phyloP scores from a whole-genome alignment of 2,329 filamentous ascomycete genomes.

The Pseudopithomyces maydicus region DNA sequence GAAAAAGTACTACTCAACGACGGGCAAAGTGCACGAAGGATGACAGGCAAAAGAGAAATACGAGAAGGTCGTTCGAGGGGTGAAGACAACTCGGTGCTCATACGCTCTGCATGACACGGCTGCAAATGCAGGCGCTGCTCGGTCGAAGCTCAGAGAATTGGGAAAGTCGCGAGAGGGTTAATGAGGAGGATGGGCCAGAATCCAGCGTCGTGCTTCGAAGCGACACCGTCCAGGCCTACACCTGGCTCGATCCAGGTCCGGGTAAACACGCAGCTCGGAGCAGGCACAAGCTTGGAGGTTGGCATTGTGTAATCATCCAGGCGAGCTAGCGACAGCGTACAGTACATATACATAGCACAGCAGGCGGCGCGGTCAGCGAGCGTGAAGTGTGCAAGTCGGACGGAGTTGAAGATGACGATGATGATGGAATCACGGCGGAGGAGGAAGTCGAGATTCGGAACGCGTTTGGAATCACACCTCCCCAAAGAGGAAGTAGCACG shows the following conservation, averaged over 20 bases:
- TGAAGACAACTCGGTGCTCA: slow-evolving; percentile 14
- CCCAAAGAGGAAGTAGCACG: neutral
- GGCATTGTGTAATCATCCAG: neutral
- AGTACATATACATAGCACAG: neutral
- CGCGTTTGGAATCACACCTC: slow-evolving; percentile 4
- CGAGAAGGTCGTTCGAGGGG: slow-evolving; percentile 11
- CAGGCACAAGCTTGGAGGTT: neutral
- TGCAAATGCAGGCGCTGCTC: neutral
- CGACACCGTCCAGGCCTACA: neutral
- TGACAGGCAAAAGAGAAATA: slow-evolving; percentile 3
- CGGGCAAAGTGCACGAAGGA: slow-evolving; percentile 3
- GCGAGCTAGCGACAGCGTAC: neutral
- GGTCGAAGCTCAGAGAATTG: neutral
- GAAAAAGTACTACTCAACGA: neutral
- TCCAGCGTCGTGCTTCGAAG: neutral
- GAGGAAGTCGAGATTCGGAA: neutral
- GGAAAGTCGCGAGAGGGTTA: neutral
- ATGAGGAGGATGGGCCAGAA: neutral
- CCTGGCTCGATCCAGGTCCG: slow-evolving; percentile 1
- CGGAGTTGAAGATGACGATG: neutral
- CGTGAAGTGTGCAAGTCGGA: neutral
- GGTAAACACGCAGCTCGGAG: neutral
- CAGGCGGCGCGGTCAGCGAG: neutral
- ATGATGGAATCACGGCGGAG: slow-evolving; percentile 7
- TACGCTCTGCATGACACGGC: neutral